A percentile compares a stretch with the other conserved stretches of the same genome.
These are phyloP conservation scores for Gaertneriomyces sp. DNA, from an alignment of 192 early-diverging fungal genomes.

Conservation along the genomic window DNA sequence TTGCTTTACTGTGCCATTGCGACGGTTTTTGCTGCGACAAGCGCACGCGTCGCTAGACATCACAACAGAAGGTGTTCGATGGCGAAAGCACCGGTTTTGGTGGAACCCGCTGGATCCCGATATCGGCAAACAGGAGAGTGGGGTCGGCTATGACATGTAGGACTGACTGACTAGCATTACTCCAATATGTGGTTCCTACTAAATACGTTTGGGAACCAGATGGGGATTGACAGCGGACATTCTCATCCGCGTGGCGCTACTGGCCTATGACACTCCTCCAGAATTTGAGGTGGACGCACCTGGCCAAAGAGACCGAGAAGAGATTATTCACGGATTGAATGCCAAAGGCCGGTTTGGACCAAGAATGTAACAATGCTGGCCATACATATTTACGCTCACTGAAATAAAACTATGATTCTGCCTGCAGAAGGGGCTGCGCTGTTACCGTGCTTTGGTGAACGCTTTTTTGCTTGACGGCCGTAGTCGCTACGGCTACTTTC, in stretches of 20 bases:
- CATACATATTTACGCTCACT: not conserved
- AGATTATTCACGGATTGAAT: conserved; percentile 2
- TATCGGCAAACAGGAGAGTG: conserved; percentile 9
- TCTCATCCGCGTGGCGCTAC: conserved; percentile 9
- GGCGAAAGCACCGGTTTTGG: conserved; percentile 19
- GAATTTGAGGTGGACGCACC: conserved; percentile 21
- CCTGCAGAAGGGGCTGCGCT: not conserved
- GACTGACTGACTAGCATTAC: too few species aligned
- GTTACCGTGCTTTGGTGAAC: not conserved
- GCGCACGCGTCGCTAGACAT: conserved; percentile 18
- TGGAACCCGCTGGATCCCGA: not conserved
- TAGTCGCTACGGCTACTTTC: not conserved
- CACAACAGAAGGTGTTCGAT: not conserved
- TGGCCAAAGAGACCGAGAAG: conserved; percentile 6
- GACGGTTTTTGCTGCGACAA: conserved; percentile 12
- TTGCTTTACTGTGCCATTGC: conserved; percentile 31
- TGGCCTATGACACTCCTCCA: conserved; percentile 14
- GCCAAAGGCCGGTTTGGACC: conserved; percentile 10
- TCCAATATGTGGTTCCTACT: too few species aligned
- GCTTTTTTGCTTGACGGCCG: too few species aligned
- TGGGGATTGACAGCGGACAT: conserved; percentile 29
- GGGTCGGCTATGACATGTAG: conserved; percentile 1
- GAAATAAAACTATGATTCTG: not conserved
- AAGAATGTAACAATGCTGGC: not conserved
- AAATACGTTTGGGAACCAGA: not conserved